Percentiles rank a stretch among this genome's conserved stretches.
Conservation (phyloP, 2,329 filamentous ascomycete genomes). For the Xylariaceae sp. region DNA sequence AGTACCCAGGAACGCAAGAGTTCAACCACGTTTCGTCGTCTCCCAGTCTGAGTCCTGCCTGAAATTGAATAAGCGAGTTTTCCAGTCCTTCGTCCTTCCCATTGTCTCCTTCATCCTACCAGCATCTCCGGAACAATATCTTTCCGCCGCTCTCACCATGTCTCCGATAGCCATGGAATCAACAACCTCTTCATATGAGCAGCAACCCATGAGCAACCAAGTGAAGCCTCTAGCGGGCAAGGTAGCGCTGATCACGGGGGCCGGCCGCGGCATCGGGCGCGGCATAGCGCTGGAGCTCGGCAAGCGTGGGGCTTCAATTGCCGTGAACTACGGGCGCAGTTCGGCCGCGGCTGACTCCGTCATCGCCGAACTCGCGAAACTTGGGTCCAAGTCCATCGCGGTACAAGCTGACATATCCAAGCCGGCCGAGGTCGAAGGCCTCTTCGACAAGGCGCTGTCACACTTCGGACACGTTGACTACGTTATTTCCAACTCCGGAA, state of each 20-base stretch:
- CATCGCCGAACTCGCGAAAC: constrained; percentile 50
- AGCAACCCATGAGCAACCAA: constrained; percentile 26
- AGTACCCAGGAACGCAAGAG: too few relatives aligned
- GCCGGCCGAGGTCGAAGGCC: constrained; percentile 53
- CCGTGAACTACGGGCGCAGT: constrained; percentile 64
- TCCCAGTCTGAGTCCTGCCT: too few relatives aligned
- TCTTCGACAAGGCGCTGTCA: constrained; percentile 62
- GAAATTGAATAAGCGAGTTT: too few relatives aligned
- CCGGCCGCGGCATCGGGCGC: constrained; percentile 62
- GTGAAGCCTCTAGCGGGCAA: constrained; percentile 44
- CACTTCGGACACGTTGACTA: constrained; percentile 69
- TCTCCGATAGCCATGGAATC: constrained; percentile 31
- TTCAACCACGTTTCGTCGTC: too few relatives aligned
- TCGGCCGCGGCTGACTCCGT: constrained; percentile 52
- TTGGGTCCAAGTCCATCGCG: constrained; percentile 54
- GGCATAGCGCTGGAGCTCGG: constrained; percentile 66
- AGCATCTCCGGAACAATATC: too few relatives aligned
- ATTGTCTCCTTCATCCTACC: too few relatives aligned
- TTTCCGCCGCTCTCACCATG: too few relatives aligned
- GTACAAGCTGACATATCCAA: constrained; percentile 64
- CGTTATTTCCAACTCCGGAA: constrained; percentile 68
- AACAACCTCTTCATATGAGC: too few relatives aligned
- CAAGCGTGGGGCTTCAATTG: constrained; percentile 58
- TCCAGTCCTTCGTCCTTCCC: too few relatives aligned
- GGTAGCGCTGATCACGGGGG: constrained; percentile 60